Base-by-base conservation (phyloP, 2,329 filamentous ascomycete species). In the Xylariaceae sp. region DNA sequence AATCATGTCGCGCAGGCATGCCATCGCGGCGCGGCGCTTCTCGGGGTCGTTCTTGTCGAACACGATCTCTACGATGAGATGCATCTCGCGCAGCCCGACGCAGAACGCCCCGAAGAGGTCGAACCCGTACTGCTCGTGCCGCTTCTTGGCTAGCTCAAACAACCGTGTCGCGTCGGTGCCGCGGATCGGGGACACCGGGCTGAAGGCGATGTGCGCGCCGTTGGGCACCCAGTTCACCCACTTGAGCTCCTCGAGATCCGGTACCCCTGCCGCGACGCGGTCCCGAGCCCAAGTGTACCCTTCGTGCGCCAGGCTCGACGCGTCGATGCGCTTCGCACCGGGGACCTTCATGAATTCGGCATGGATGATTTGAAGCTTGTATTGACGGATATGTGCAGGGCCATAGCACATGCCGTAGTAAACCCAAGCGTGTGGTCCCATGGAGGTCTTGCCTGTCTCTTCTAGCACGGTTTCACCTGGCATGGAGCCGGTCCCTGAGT, bases 191-290 rank as follows among this genome's bases (percentile, higher is more conserved):
- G 60, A 64, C n/a, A 73, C 64, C n/a, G 68, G 68, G 22, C 64
- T 67, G 52, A 71, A 70, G 6, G 61, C 64, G 9, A 71, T 55
- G 43, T 71, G 68, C 2, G 63, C 60, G 6, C 67, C 68, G 45
- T 71, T 70, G 6, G 65, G 64, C 37, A 68, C 53, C 67, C 67
- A 70, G 44, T 65, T 61, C 12, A 63, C 52, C 64, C 64, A 67
- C 11, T 52, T 50, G 34, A 72, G 44, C 51, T 72, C 68, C n/a
- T 66, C 58, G 2, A 66, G 49, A 2, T 63, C 62, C 0, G 65
- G 65, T 2, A 65, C 53, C 1, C 65, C 66, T 7, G 58, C 51
- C 13, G 63, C 56, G 15, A 63, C 44, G 34, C 58, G 43, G 40
- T 61, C 52, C 11, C 60, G 47, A 30, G 53, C 45, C 56, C 56